Evolutionary conservation across 371 early-diverging fungal genomes (phyloP).

Genomic region (Rhizomucor miehei): DNA sequence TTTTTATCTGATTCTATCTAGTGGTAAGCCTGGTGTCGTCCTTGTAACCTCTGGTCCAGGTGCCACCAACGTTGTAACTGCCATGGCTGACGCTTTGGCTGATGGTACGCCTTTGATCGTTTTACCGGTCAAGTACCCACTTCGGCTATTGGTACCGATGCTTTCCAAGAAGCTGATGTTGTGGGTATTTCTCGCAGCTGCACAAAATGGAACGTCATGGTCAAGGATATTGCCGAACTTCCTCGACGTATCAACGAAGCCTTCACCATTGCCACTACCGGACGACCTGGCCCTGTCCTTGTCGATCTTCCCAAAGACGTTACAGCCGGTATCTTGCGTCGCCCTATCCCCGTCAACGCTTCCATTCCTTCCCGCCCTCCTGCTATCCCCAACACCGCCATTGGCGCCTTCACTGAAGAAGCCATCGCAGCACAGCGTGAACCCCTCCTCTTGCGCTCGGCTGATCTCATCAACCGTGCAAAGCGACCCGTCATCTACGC

Average conservation of each 20-base stretch:
- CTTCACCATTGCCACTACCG: slow-evolving; percentile 92
- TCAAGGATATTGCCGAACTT: slow-evolving; percentile 91
- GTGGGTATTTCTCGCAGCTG: slow-evolving; percentile 94
- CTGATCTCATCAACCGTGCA: slow-evolving; percentile 84
- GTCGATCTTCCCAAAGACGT: slow-evolving; percentile 98
- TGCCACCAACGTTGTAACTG: slow-evolving; percentile 95
- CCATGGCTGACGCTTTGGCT: slow-evolving; percentile 95
- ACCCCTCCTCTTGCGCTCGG: slow-evolving; percentile 59
- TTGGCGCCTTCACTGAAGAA: slow-evolving; percentile 41
- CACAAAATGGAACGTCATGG: slow-evolving; percentile 98
- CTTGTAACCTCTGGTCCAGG: slow-evolving; percentile 98
- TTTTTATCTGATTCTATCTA: slow-evolving; percentile 23
- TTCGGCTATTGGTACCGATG: slow-evolving; percentile 91
- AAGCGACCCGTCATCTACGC: slow-evolving; percentile 94
- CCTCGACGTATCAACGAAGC: slow-evolving; percentile 97
- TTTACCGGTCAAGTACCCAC: slow-evolving; percentile 94
- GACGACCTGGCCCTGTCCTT: slow-evolving; percentile 97
- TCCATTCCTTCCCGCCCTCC: slow-evolving; percentile 65
- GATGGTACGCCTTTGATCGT: slow-evolving; percentile 96
- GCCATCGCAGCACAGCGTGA: slow-evolving; percentile 51
- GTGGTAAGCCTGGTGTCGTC: slow-evolving; percentile 93
- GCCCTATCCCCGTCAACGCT: slow-evolving; percentile 75
- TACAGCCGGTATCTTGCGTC: slow-evolving; percentile 84
- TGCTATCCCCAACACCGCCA: slow-evolving; percentile 47
- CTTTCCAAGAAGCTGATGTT: slow-evolving; percentile 97